A percentile compares a stretch with the other conserved stretches of the same genome.
Conservation (phyloP, 106 monocot species). For the Dioscorea zingiberensis region DNA sequence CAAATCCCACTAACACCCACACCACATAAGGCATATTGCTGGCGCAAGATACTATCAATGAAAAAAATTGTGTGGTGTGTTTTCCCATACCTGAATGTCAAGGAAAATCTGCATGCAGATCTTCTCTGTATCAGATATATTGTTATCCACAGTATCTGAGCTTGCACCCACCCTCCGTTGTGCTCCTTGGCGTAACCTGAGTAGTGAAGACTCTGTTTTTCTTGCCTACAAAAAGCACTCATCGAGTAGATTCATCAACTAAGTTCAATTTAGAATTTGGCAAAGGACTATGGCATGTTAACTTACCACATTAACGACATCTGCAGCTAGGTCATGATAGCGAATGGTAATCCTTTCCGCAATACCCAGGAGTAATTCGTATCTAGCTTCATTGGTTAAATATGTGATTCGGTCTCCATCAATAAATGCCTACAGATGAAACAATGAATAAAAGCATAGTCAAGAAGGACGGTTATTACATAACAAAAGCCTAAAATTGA, state of each 20-base stretch:
- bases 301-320: conserved; percentile 81
- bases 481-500: not conserved
- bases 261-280: not conserved
- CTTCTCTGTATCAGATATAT: conserved; percentile 85
- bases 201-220: conserved; percentile 83
- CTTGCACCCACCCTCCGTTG: conserved; percentile 71
- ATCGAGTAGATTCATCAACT: not conserved
- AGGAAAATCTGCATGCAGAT: conserved; percentile 98
- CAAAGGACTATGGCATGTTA: conserved; percentile 1
- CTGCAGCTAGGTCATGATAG: conserved; percentile 76
- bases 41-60: not conserved
- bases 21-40: not conserved
- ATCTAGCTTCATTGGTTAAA: conserved; percentile 45
- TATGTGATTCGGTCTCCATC: conserved; percentile 51
- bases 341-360: conserved; percentile 62
- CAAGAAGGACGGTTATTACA: not conserved
- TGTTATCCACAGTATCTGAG: conserved; percentile 70
- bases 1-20: not conserved
- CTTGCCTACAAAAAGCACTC: conserved; percentile 42
- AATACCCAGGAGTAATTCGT: conserved; percentile 34
- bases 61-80: not conserved
- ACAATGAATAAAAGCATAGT: not conserved
- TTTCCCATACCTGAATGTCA: conserved; percentile 81
- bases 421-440: conserved; percentile 50
- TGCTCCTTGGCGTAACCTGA: conserved; percentile 87